Base-by-base conservation (phyloP, 257 asterid genomes). In the Sherardia arvensis region DNA sequence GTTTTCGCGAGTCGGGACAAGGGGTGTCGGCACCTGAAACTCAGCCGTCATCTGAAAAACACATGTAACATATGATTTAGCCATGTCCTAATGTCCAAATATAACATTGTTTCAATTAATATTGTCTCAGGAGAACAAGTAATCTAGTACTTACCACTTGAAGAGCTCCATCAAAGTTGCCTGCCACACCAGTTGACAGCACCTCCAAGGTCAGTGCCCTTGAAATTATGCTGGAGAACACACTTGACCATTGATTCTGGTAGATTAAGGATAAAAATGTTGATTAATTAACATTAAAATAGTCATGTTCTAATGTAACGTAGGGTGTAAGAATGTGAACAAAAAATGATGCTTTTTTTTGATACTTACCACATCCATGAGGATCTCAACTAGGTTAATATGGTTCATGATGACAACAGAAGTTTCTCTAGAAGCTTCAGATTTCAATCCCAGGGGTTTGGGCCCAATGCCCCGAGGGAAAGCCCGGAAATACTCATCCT, bases 381-480 rank as follows among this genome's bases (percentile, higher is more conserved):
- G 70, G n/a, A 90, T 87, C 74, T 87, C 96, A 12, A 90, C 95
- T 4, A 93, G 80, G 73, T 83, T 87, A 63, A 83, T 76, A 59
- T 83, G 97, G 73, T 83, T 90, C 95, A 90, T 90, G 32, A 90
- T 93, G 73, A 93, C 96, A 32, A 93, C 97, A 58, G 92, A 78
- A 0, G 99, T 77, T 71, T 87, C 96, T 8, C 96, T 64, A 0
- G 99, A 90, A 1, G 97, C 97, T 77, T 93, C 99, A 11, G 97
- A 80, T 68, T 78, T 84, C 74, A 85, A 73, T 15, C 97, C 96
- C 76, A 84, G 34, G 0, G 95, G 86, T 61, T 84, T 90, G 0
- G 96, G 97, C 61, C 96, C 99, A 11, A 93, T 87, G n/a, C 99
- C 97, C 20, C 95, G 82, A 30, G 97, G 94, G 70, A 93, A 87